These are phyloP conservation scores for Silene latifolia DNA, from an alignment of 148 eudicot genomes.

Conservation along the genomic window DNA sequence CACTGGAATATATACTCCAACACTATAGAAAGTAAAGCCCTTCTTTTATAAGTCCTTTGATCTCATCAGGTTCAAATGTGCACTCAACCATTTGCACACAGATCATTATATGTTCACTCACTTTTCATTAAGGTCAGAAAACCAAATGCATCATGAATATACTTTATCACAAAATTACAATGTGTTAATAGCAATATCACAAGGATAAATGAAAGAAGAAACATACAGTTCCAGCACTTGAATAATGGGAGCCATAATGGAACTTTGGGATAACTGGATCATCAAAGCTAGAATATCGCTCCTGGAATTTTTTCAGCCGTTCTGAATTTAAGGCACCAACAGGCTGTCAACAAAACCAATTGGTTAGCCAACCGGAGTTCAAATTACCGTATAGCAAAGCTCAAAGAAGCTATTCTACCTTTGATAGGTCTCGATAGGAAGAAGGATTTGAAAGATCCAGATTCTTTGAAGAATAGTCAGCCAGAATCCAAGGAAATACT, in stretches of 20 bases:
- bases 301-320: constrained; percentile 77
- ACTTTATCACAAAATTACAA: not conserved
- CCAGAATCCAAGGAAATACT: constrained; percentile 97
- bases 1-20: not conserved
- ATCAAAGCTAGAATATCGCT: constrained; percentile 87
- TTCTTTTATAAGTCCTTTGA: constrained; percentile 1
- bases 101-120: not conserved
- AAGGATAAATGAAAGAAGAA: constrained; percentile 14
- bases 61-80: not conserved
- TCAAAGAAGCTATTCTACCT: constrained; percentile 40
- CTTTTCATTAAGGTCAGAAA: not conserved
- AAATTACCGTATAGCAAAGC: constrained; percentile 2
- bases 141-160: not conserved
- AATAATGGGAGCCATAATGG: constrained; percentile 98
- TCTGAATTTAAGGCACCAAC: constrained; percentile 88
- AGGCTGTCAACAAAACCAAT: constrained; percentile 52
- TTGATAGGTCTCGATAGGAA: constrained; percentile 93
- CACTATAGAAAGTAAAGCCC: not conserved
- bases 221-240: constrained; percentile 92
- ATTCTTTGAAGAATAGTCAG: constrained; percentile 77
- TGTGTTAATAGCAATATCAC: not conserved
- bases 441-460: constrained; percentile 76
- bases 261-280: constrained; percentile 96
- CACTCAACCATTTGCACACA: not conserved
- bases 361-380: constrained; percentile 24